Conservation (phyloP, 805 yeast genomes). For the Naumovozyma castellii region DNA sequence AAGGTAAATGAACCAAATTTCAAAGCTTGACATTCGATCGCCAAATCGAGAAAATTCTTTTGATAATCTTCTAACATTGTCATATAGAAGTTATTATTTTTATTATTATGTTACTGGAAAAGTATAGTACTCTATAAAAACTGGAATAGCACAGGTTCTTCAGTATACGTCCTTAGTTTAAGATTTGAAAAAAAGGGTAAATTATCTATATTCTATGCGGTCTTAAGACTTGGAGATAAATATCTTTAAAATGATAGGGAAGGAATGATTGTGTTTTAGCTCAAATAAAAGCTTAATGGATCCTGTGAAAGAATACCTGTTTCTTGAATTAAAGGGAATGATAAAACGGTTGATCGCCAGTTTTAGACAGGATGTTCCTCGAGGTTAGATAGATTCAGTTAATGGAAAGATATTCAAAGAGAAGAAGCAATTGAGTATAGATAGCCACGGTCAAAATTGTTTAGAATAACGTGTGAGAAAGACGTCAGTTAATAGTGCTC, state of each 20-base stretch:
- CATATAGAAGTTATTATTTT: conserved; percentile 1
- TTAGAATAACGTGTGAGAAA: no score
- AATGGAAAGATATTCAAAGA: no score
- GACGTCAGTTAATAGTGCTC: background rate
- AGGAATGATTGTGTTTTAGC: no score
- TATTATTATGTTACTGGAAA: background rate
- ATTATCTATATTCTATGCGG: no score
- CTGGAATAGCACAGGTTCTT: background rate
- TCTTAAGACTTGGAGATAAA: no score
- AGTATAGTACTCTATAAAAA: background rate
- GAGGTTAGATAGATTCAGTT: no score
- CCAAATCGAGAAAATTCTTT: conserved; percentile 65
- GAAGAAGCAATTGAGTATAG: no score
- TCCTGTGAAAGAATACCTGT: background rate
- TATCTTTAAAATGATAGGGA: background rate
- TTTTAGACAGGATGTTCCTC: no score
- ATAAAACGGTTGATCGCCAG: no score
- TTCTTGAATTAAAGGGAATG: background rate
- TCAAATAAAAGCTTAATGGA: background rate
- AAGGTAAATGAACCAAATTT: conserved; percentile 83
- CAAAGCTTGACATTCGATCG: conserved; percentile 73
- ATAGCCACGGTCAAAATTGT: no score
- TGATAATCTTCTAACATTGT: conserved; percentile 40
- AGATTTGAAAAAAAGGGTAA: background rate
- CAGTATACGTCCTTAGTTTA: background rate